phyloP scores from a whole-genome alignment of 495 filamentous ascomycete species.

The Aspergillus hancockii region DNA sequence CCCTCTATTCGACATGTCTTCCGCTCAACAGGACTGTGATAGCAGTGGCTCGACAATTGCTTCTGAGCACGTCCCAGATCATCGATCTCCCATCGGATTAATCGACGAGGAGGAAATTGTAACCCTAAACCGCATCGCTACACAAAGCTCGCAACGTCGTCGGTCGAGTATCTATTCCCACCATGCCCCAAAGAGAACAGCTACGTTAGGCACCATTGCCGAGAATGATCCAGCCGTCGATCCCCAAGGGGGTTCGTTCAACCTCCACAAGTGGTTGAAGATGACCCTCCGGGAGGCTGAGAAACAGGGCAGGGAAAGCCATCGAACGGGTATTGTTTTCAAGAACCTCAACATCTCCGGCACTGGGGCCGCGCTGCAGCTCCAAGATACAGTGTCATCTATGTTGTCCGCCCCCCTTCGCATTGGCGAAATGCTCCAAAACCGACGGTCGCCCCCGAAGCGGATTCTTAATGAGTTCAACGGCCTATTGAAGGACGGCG shows the following conservation, averaged over 20 bases:
- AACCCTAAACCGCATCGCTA: constrained; percentile 27
- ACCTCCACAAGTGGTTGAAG: constrained; percentile 31
- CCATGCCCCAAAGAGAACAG: constrained; percentile 3
- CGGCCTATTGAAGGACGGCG: constrained; percentile 37
- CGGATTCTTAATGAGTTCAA: constrained; percentile 40
- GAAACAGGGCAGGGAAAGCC: constrained; percentile 18
- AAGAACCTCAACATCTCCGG: constrained; percentile 52
- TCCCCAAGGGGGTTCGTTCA: constrained; percentile 27
- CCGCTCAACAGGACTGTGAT: background rate
- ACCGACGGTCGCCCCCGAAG: constrained; percentile 24
- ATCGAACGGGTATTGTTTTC: constrained; percentile 44
- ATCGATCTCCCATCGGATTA: constrained; percentile 8
- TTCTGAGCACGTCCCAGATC: background rate
- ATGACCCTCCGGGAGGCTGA: constrained; percentile 24
- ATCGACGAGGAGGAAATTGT: constrained; percentile 26
- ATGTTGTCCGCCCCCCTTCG: constrained; percentile 46
- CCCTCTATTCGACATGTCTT: background rate
- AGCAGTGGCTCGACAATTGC: background rate
- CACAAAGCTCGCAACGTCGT: constrained; percentile 19
- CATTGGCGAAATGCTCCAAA: constrained; percentile 21
- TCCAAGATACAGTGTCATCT: constrained; percentile 51
- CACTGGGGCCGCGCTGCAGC: constrained; percentile 50
- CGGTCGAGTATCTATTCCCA: constrained; percentile 15
- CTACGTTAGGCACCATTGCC: constrained; percentile 12
- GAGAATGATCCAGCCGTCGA: constrained; percentile 27